These are phyloP conservation scores for Helicosporidium sp. DNA, from an alignment of 139 green algal species.

Conservation along the genomic window DNA sequence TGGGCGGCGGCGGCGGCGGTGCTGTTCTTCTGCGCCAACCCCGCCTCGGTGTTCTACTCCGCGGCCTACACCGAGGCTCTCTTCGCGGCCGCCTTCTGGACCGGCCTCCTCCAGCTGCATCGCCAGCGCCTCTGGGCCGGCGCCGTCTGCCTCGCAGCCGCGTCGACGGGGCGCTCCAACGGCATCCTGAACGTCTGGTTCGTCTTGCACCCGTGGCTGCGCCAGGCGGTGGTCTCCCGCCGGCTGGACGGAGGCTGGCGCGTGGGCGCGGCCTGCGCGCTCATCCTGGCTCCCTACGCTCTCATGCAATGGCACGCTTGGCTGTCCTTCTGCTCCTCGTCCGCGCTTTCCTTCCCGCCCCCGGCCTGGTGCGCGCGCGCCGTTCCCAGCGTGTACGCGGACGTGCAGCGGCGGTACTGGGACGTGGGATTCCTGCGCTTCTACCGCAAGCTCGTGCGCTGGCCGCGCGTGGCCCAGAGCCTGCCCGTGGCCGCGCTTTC, in stretches of 20 bases:
- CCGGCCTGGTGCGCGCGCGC: constrained; percentile 37
- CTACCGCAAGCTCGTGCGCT: constrained; percentile 30
- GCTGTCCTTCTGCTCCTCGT: too few species aligned
- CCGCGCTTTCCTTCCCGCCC: too few species aligned
- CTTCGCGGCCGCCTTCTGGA: constrained; percentile 45
- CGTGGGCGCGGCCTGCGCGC: too few species aligned
- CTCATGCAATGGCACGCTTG: too few species aligned
- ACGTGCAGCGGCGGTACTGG: constrained; percentile 75
- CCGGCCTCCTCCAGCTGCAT: constrained; percentile 19
- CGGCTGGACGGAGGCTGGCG: too few species aligned
- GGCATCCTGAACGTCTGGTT: constrained; percentile 15
- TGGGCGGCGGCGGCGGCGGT: constrained; percentile 22
- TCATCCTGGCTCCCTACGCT: constrained; percentile 9
- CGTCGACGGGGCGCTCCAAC: constrained; percentile 32
- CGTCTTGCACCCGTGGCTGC: constrained; percentile 12
- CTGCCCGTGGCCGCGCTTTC: constrained; percentile 10
- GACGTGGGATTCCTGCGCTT: constrained; percentile 54
- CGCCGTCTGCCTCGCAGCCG: not conserved
- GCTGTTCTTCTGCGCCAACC: constrained; percentile 53
- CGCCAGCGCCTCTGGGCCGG: constrained; percentile 3
- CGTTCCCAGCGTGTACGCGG: constrained; percentile 50
- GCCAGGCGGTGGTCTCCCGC: too few species aligned
- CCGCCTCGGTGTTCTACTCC: constrained; percentile 62
- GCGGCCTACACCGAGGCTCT: constrained; percentile 64
- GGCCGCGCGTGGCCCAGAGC: constrained; percentile 9